These are phyloP conservation scores for Emmonsia crescens DNA, from an alignment of 2,329 filamentous ascomycete genomes.

Conservation along the genomic window DNA sequence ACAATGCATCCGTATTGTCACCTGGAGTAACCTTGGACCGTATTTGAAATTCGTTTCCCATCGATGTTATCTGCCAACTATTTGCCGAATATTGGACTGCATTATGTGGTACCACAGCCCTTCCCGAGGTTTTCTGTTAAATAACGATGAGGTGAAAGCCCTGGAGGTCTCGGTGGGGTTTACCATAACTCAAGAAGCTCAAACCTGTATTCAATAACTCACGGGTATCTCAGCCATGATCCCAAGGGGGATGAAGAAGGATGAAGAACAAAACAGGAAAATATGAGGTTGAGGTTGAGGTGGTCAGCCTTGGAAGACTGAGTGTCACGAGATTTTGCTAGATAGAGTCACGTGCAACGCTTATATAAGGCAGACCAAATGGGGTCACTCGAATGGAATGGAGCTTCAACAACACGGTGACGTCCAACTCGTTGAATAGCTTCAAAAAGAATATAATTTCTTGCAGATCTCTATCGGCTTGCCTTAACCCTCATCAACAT, in stretches of 20 bases:
- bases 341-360: neutral
- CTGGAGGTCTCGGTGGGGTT: neutral
- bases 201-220: neutral
- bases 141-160: neutral
- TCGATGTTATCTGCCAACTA: neutral
- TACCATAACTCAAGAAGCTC: neutral
- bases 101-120: neutral
- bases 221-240: neutral
- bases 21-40: neutral
- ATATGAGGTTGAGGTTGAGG: neutral
- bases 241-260: neutral
- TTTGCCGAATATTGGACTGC: neutral
- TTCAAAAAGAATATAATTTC: neutral
- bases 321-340: no score
- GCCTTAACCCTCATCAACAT: neutral
- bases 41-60: neutral
- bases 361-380: neutral
- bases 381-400: neutral
- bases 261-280: neutral
- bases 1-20: neutral
- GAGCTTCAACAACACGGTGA: neutral
- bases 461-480: neutral
- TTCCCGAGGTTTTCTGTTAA: neutral
- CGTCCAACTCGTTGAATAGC: neutral
- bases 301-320: neutral